Conservation (phyloP, 2,329 filamentous ascomycete genomes). For the Clarireedia hainanense region DNA sequence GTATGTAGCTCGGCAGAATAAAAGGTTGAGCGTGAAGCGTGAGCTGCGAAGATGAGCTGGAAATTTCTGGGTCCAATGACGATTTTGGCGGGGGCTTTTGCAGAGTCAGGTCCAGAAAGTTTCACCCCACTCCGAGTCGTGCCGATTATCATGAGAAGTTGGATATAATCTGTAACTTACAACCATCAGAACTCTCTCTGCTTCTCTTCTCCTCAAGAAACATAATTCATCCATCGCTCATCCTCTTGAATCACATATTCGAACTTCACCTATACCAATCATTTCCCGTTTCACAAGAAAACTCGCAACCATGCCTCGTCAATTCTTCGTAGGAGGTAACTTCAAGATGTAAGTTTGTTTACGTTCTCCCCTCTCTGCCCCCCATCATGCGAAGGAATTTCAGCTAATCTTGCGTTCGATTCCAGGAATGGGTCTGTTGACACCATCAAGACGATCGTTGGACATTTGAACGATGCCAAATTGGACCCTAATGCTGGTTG, state of each 20-base stretch:
- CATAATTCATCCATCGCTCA: not conserved
- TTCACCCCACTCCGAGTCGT: slow-evolving; percentile 3
- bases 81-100: slow-evolving; percentile 8
- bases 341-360: slow-evolving; percentile 81
- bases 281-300: slow-evolving; percentile 6
- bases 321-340: slow-evolving; percentile 98
- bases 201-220: not conserved
- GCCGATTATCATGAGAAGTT: slow-evolving; percentile 7
- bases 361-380: slow-evolving; percentile 1
- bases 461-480: slow-evolving; percentile 78
- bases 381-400: slow-evolving; percentile 1
- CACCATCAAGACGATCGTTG: slow-evolving; percentile 85
- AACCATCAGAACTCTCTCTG: not conserved
- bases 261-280: not conserved
- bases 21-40: not conserved
- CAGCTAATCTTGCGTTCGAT: not conserved
- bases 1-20: not conserved
- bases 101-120: not conserved
- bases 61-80: slow-evolving; percentile 2
- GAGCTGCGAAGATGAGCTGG: not conserved
- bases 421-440: slow-evolving; percentile 85
- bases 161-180: not conserved
- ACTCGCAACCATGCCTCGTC: slow-evolving; percentile 64
- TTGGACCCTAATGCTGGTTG: slow-evolving; percentile 68
- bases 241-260: not conserved